Base-by-base conservation (phyloP, 1,284 basidiomycete species). In the Pyrrhoderma lamaoense region DNA sequence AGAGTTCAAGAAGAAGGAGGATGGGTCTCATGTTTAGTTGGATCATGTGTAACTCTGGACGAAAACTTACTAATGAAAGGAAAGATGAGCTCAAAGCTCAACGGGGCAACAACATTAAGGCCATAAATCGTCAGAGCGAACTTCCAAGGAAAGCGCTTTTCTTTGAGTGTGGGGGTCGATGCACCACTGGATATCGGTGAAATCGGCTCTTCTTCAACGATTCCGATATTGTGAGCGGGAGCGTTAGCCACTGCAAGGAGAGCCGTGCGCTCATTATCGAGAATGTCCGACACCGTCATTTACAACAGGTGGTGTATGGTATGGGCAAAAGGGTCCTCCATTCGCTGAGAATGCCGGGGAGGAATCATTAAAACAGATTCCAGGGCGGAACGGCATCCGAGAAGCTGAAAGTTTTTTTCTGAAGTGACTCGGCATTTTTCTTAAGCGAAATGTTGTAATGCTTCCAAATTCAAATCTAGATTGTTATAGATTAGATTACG, bases 1-100 rank as follows among this genome's bases (percentile, higher is more conserved):
- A 25, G 5, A 45, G 23, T 38, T 27, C 11, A 19, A 14, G 16
- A 37, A 16, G 14, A n/a, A n/a, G n/a, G n/a, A n/a, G n/a, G n/a
- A n/a, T n/a, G n/a, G n/a, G n/a, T n/a, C 36, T 25, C 7, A 13
- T 39, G 38, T 18, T 18, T 22, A 8, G n/a, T 22, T 14, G n/a
- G 38, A 5, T 7, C n/a, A n/a, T 22, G n/a, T 18, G n/a, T 18
- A n/a, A 7, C 16, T 18, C 8, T 16, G n/a, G n/a, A 40, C n/a
- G 43, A 34, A 13, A 31, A 50, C 57, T 54, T 43, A 49, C 56
- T 58, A 11, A 61, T 51, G 45, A 61, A 61, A 7, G 60, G 60
- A 43, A 60, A 61, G 23, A 61, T 57, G 21, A 60, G 27, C 35
- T 60, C 58, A 37, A 58, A 59, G 11, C 36, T 54, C 31, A 59